These are phyloP conservation scores for Aspergillus viridinutans DNA, from an alignment of 2,329 filamentous ascomycete species.

Conservation along the genomic window DNA sequence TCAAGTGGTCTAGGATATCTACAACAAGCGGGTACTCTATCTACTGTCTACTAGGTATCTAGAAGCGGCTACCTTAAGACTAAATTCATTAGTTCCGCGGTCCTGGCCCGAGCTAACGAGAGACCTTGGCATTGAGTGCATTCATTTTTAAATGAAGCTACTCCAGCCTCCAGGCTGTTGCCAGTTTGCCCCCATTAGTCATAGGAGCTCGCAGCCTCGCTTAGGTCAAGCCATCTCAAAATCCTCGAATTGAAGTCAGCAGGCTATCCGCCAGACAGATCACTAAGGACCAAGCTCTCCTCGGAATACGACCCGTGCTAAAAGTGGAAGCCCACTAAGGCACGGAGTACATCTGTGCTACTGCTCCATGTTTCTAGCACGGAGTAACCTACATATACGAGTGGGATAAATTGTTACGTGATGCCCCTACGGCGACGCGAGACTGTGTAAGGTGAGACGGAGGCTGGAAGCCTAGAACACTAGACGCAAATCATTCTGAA, in stretches of 20 bases:
- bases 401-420: no score
- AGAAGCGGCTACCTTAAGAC: background rate
- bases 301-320: background rate
- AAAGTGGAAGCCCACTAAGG: background rate
- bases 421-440: no score
- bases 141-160: background rate
- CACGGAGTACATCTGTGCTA: background rate
- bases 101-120: background rate
- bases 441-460: no score
- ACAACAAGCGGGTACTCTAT: background rate
- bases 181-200: no score
- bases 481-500: no score
- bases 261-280: background rate
- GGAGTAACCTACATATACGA: no score
- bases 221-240: background rate
- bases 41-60: background rate
- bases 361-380: no score
- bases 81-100: background rate
- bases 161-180: background rate
- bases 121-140: background rate
- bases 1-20: background rate
- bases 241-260: background rate
- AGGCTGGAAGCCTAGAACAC: no score
- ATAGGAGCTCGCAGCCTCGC: no score
- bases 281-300: background rate